A percentile compares a stretch with the other conserved stretches of the same genome.
Evolutionary conservation across 257 asterid species (phyloP).

Genomic region (Solanum sparsipilum): DNA sequence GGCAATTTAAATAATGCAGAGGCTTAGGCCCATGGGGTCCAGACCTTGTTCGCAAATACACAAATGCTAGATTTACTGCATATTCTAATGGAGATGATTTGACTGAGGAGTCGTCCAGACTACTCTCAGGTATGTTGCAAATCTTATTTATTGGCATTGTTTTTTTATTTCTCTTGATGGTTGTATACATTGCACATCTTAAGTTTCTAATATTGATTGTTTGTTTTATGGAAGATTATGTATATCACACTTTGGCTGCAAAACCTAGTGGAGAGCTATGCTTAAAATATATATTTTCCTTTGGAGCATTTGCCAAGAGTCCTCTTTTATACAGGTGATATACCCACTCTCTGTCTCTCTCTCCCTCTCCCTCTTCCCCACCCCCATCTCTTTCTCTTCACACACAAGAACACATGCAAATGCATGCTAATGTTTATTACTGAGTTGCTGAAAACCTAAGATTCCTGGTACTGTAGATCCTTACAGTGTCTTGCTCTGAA

Average conservation of each 20-base stretch:
- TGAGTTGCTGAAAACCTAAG: background rate
- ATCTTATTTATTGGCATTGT: background rate
- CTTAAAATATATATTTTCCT: conserved; percentile 67
- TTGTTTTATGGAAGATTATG: conserved; percentile 40
- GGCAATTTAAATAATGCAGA: conserved; percentile 26
- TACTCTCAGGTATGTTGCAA: conserved; percentile 52
- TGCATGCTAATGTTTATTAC: background rate
- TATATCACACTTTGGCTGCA: conserved; percentile 74
- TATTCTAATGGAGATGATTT: conserved; percentile 35
- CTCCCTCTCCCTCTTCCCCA: background rate
- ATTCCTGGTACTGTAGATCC: background rate
- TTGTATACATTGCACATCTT: background rate
- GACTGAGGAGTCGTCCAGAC: conserved; percentile 50
- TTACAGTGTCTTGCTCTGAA: background rate
- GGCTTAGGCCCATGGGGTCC: conserved; percentile 92
- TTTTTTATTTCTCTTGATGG: background rate
- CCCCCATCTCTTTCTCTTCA: background rate
- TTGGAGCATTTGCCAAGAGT: conserved; percentile 71
- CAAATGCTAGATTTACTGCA: conserved; percentile 60
- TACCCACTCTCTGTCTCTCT: background rate
- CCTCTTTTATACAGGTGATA: conserved; percentile 64
- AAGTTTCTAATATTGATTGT: conserved; percentile 12
- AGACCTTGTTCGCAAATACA: conserved; percentile 52
- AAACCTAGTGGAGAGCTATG: conserved; percentile 85
- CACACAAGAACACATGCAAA: background rate